phyloP scores from a whole-genome alignment of 73 alveolate species.

The Symbiodinium pilosum region DNA sequence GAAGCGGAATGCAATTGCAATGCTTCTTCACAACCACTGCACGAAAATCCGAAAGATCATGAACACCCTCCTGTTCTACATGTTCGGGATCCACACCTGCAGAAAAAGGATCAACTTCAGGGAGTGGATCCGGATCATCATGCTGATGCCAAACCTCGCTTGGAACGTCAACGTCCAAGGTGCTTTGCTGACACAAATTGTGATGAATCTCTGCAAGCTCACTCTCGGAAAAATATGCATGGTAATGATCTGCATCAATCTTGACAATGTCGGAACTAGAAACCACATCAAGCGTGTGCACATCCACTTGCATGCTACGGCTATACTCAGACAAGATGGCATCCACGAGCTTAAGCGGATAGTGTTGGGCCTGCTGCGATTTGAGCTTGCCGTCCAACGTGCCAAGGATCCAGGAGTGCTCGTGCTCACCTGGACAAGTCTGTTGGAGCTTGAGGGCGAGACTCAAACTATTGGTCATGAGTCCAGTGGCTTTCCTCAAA shows the following conservation, averaged over 20 bases:
- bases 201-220: background rate
- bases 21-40: too few relatives aligned
- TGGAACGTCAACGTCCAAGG: too few relatives aligned
- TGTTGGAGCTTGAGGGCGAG: background rate
- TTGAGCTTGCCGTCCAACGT: background rate
- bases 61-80: too few relatives aligned
- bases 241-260: background rate
- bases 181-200: too few relatives aligned
- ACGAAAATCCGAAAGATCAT: too few relatives aligned
- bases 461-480: background rate
- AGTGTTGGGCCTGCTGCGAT: too few relatives aligned
- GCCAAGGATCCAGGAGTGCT: background rate
- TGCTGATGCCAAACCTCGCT: too few relatives aligned
- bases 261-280: background rate
- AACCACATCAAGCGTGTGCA: background rate
- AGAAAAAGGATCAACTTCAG: too few relatives aligned
- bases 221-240: background rate
- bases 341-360: background rate
- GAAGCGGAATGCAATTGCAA: too few relatives aligned
- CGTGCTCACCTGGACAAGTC: background rate
- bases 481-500: background rate
- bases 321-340: background rate
- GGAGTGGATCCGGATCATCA: too few relatives aligned
- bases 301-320: background rate
- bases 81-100: too few relatives aligned